Conservation (phyloP, 352 stramenopile species). For the Phytopythium chamaehyphon region DNA sequence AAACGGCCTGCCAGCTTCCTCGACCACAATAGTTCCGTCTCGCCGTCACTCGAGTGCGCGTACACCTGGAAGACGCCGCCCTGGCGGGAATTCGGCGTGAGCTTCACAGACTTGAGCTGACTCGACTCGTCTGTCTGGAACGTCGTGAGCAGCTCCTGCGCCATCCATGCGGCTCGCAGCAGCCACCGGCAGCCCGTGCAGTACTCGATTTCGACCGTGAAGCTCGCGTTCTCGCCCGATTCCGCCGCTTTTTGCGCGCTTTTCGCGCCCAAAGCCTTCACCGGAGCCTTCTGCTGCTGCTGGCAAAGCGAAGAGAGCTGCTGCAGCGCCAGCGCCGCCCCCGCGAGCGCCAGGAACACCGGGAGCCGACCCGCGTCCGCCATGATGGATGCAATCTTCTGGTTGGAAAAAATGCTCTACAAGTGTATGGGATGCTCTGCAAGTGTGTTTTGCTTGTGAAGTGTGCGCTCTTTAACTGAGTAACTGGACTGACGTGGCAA, state of each 20-base stretch:
- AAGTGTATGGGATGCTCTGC: too few species aligned
- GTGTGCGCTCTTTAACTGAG: background rate
- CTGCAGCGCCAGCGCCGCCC: conserved; percentile 34
- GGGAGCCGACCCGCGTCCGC: conserved; percentile 14
- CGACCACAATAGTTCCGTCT: conserved; percentile 82
- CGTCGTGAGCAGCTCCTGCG: conserved; percentile 90
- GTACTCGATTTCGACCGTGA: conserved; percentile 89
- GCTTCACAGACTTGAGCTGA: conserved; percentile 48
- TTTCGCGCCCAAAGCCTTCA: conserved; percentile 1
- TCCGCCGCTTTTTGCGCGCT: background rate
- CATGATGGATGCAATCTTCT: conserved; percentile 12
- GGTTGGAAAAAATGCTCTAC: too few species aligned
- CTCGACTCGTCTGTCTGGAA: conserved; percentile 77
- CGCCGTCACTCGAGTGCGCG: conserved; percentile 33
- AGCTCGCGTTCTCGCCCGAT: conserved; percentile 11
- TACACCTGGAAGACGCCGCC: conserved; percentile 72
- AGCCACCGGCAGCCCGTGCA: conserved; percentile 90
- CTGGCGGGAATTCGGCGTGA: conserved; percentile 54
- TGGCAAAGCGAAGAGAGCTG: conserved; percentile 27
- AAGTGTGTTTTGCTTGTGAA: too few species aligned
- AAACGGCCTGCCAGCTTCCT: conserved; percentile 78
- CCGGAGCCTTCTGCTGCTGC: conserved; percentile 1
- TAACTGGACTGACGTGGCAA: conserved; percentile 1
- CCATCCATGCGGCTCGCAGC: conserved; percentile 86
- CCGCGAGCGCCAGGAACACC: conserved; percentile 20